Base-by-base conservation (phyloP, 2,329 filamentous ascomycete species). In the Exophiala alcalophila region DNA sequence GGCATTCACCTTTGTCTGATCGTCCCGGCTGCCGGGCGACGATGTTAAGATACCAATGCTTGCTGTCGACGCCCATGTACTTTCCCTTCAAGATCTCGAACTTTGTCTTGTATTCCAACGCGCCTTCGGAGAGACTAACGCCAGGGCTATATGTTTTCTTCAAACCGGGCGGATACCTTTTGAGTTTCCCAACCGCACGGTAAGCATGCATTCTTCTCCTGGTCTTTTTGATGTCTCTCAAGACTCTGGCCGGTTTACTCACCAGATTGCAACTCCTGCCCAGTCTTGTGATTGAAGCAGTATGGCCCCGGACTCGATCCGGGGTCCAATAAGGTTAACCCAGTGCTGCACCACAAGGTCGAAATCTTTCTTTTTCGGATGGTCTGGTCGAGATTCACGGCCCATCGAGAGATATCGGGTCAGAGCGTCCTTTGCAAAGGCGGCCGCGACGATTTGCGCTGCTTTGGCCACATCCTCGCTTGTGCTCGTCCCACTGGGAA, bases 251-350 rank as follows among this genome's bases (percentile, higher is more conserved):
- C 5, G 30, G n/a, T 8, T 26, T 14, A 29, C 34, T 40, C 29
- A 50, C 47, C 47, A 50, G 8, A 50, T n/a, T 6, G 47, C 47
- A 14, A 50, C 47, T 4, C 29, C 47, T 4, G 47, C 47, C 21
- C 26, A 50, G 23, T 50, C 39, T 10, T 23, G 39, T 4, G 33
- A 44, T 9, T 50, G 47, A 2, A 47, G 16, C 16, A 50, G 24
- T n/a, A 44, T 24, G 6, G 24, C 43, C 29, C 43, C 47, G 6
- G 15, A 29, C 18, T 50, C 39, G 11, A 40, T 35, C 4, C 47
- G 47, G n/a, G 12, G 23, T 11, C 16, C 26, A 4, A 47, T 40
- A 5, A 21, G 20, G 3, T 39, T 23, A 8, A 44, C 16, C 47
- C 47, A 50, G 24, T 43, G 37, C 25, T 40, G 16, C n/a, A 50